Evolutionary conservation across 129 eudicot species (phyloP), one percentile per base, ranked within the genome.

Genomic region (Lonicera japonica): DNA sequence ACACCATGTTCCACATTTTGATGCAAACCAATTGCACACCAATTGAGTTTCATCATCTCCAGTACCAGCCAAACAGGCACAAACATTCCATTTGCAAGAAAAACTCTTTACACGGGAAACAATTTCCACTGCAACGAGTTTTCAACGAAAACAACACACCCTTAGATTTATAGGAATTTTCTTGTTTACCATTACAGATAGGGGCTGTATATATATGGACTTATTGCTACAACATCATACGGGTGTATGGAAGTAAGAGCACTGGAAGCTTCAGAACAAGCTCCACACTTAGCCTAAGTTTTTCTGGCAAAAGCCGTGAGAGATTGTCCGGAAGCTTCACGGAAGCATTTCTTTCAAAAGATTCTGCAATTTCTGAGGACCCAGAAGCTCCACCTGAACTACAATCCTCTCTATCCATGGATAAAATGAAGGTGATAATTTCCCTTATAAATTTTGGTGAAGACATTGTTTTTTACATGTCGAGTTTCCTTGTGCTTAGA

Each of bases 131-230:
- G 36, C 36, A 6, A 1, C 6, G 36, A 29, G 36, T 29, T 29
- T 29, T 29, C 36, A 29, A 29, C 36, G 36, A 1, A 29, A 2
- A 2, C 2, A 29, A 29, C 36, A 29, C 36, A 6, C 36, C 36
- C 36, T 29, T 29, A 29, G 36, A 29, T 29, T 29, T 2, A 29
- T 29, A 6, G 36, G 36, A 29, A 29, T 29, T 41, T 47, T 24
- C n/a, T 56, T 20, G 48, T 38, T 17, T 59, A 53, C 36, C 55
- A 51, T 75, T 67, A 14, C 71, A 85, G 94, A 65, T 85, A 20
- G 81, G 85, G 5, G 54, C 83, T 15, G 41, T 85, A 54, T 81
- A 60, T 67, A 63, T 81, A 8, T 85, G 88, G 94, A 19, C 81
- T 11, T 85, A 75, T 41, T 79, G 67, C 9, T 85, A 78, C 75